These are phyloP conservation scores for Podila verticillata DNA, from an alignment of 192 early-diverging fungal genomes.

Conservation along the genomic window DNA sequence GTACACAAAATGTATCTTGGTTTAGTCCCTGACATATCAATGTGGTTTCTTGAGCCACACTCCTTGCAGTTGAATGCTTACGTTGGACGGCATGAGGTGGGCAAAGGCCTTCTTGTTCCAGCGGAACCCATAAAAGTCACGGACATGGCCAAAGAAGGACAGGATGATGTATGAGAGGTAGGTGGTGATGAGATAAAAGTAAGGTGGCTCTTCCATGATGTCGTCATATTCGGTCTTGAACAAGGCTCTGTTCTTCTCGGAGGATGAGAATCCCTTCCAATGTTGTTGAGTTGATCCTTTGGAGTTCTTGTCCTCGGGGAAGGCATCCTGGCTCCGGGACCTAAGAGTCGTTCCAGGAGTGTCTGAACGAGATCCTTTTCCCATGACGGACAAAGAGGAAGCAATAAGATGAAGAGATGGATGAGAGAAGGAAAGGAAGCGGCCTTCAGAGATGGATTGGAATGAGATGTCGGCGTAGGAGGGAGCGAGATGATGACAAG, in stretches of 20 bases:
- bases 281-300: slow-evolving; percentile 37
- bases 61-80: slow-evolving; percentile 23
- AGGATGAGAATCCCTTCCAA: slow-evolving; percentile 50
- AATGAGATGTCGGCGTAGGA: too few species aligned
- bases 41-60: too few species aligned
- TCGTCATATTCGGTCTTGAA: slow-evolving; percentile 52
- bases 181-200: slow-evolving; percentile 88
- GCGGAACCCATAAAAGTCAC: slow-evolving; percentile 91
- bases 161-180: slow-evolving; percentile 95
- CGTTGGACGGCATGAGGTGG: slow-evolving; percentile 78
- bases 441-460: too few species aligned
- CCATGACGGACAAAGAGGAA: slow-evolving; percentile 11
- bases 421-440: too few species aligned
- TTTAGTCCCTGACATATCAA: too few species aligned
- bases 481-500: too few species aligned
- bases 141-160: slow-evolving; percentile 91
- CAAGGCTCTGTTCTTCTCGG: slow-evolving; percentile 38
- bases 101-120: slow-evolving; percentile 76
- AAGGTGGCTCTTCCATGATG: slow-evolving; percentile 77
- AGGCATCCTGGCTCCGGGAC: slow-evolving; percentile 46
- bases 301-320: slow-evolving; percentile 38
- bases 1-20: too few species aligned
- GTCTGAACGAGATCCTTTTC: slow-evolving; percentile 47
- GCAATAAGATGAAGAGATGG: too few species aligned
- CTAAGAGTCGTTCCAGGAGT: slow-evolving; percentile 37